phyloP scores from a whole-genome alignment of 2,329 filamentous ascomycete species.

The Pyrenochaeta sp. region DNA sequence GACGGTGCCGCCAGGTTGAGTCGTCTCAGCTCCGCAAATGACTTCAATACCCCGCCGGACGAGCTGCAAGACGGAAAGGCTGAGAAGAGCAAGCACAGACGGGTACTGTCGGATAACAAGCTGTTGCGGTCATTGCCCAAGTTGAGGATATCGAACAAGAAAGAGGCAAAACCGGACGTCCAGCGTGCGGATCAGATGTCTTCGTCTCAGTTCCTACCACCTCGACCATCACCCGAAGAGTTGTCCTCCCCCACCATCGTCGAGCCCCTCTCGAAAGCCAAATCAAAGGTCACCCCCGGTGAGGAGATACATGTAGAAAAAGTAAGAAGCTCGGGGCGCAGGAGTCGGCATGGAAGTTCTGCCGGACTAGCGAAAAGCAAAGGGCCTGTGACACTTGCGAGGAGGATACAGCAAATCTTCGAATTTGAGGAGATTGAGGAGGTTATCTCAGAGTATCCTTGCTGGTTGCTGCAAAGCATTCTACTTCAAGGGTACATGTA shows the following conservation, averaged over 20 bases:
- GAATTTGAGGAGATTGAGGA: conserved; percentile 81
- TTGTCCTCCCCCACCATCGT: conserved; percentile 10
- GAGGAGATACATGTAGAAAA: conserved; percentile 35
- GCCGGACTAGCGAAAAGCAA: conserved; percentile 28
- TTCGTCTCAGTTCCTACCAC: conserved; percentile 50
- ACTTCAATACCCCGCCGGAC: conserved; percentile 30
- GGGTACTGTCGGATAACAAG: conserved; percentile 71
- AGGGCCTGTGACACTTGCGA: conserved; percentile 68
- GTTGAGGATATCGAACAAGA: conserved; percentile 53
- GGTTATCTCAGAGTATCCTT: conserved; percentile 91
- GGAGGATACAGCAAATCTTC: conserved; percentile 72
- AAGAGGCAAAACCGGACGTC: conserved; percentile 34
- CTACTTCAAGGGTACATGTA: conserved; percentile 95
- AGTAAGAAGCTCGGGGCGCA: conserved; percentile 26
- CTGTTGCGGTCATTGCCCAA: conserved; percentile 72
- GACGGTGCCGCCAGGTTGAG: conserved; percentile 47
- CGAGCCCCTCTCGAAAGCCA: conserved; percentile 21
- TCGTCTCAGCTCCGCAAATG: conserved; percentile 44
- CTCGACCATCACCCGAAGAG: conserved; percentile 32
- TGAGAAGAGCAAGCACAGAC: conserved; percentile 58
- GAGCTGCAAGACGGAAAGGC: conserved; percentile 23
- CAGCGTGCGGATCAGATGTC: conserved; percentile 61
- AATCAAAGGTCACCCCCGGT: conserved; percentile 30
- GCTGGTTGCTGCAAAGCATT: conserved; percentile 91
- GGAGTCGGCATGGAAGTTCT: conserved; percentile 37